Conservation (phyloP, 148 eudicot genomes). For the Drosera capensis region DNA sequence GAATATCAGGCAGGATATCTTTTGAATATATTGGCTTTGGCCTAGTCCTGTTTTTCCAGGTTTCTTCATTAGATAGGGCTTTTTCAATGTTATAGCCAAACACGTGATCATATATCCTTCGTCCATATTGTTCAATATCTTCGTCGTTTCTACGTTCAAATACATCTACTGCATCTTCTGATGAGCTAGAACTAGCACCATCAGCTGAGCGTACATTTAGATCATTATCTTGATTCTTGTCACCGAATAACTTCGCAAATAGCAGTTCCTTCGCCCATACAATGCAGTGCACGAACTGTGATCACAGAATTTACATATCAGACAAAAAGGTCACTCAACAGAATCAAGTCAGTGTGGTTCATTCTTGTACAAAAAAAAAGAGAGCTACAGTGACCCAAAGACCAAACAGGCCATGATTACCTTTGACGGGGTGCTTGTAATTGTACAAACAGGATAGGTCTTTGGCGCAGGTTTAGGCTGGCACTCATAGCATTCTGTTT, state of each 20-base stretch:
- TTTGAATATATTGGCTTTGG: slow-evolving; percentile 67
- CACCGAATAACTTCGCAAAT: slow-evolving; percentile 84
- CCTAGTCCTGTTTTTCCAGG: slow-evolving; percentile 77
- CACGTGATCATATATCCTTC: slow-evolving; percentile 82
- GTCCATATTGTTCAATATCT: slow-evolving; percentile 59
- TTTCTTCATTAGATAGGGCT: slow-evolving; percentile 86
- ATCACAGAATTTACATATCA: not conserved
- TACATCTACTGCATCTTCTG: slow-evolving; percentile 54
- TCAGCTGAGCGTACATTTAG: slow-evolving; percentile 81
- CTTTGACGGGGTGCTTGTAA: slow-evolving; percentile 97
- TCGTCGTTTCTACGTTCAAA: slow-evolving; percentile 62
- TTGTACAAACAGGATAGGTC: slow-evolving; percentile 97
- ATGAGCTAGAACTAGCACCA: slow-evolving; percentile 66
- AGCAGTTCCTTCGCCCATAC: slow-evolving; percentile 99
- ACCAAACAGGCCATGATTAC: slow-evolving; percentile 17
- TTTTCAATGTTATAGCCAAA: slow-evolving; percentile 84
- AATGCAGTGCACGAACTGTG: slow-evolving; percentile 98
- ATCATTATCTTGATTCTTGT: slow-evolving; percentile 88
- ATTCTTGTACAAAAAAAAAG: not conserved
- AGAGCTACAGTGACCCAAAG: not conserved
- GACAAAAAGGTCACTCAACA: not conserved
- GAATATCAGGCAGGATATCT: slow-evolving; percentile 37
- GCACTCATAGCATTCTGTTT: slow-evolving; percentile 92
- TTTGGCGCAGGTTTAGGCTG: slow-evolving; percentile 94
- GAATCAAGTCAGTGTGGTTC: not conserved